A percentile compares a stretch with the other conserved stretches of the same genome.
These are phyloP conservation scores for Suillus spraguei DNA, from an alignment of 768 basidiomycete genomes.

Conservation along the genomic window DNA sequence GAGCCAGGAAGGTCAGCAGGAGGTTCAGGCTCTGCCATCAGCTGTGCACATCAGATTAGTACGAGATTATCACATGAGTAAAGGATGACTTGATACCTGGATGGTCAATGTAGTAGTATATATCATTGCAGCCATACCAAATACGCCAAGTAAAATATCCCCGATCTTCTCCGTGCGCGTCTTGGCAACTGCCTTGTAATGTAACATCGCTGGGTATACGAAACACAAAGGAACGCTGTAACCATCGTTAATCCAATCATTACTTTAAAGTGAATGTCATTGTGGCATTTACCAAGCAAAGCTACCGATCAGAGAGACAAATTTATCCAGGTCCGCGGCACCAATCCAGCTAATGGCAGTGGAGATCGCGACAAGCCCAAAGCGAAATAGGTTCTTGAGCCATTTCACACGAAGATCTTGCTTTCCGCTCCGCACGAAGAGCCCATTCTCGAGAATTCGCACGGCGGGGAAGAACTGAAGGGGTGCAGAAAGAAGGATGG, in stretches of 20 bases:
- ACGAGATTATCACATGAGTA: slow-evolving; percentile 7
- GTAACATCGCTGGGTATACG: slow-evolving; percentile 92
- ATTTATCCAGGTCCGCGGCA: slow-evolving; percentile 91
- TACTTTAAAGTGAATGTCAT: slow-evolving; percentile 6
- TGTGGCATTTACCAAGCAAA: slow-evolving; percentile 81
- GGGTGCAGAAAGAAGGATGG: slow-evolving; percentile 89
- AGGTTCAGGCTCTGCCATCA: slow-evolving; percentile 58
- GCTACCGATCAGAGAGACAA: slow-evolving; percentile 90
- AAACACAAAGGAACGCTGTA: slow-evolving; percentile 89
- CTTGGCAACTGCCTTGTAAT: slow-evolving; percentile 82
- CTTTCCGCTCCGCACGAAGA: slow-evolving; percentile 91
- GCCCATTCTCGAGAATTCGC: slow-evolving; percentile 94
- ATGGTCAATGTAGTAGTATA: slow-evolving; percentile 86
- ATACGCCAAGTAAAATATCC: slow-evolving; percentile 75
- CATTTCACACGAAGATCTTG: slow-evolving; percentile 82
- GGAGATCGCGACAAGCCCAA: slow-evolving; percentile 73
- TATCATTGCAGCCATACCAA: slow-evolving; percentile 69
- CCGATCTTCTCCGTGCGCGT: slow-evolving; percentile 64
- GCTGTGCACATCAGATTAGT: slow-evolving; percentile 37
- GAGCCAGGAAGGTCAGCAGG: slow-evolving; percentile 40
- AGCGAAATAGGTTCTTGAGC: slow-evolving; percentile 92
- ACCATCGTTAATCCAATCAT: slow-evolving; percentile 14
- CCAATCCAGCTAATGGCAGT: slow-evolving; percentile 83
- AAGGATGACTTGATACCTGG: slow-evolving; percentile 45
- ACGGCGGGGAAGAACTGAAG: slow-evolving; percentile 98